Evolutionary conservation across 306 rosid species (phyloP), one percentile per base, ranked within the genome.

Genomic region (Crataegus laevigata): DNA sequence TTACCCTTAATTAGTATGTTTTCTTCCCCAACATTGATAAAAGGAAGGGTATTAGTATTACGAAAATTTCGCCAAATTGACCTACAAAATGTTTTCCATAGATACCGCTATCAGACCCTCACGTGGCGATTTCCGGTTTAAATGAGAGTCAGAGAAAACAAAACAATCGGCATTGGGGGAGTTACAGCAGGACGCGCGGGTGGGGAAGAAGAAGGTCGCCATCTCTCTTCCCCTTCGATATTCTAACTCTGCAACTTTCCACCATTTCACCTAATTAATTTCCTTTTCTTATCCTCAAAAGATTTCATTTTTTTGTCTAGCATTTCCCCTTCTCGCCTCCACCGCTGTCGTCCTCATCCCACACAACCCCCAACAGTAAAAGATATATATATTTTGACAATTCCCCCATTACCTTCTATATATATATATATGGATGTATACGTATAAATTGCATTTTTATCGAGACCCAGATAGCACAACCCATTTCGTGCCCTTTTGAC

Each of bases 141-240:
- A 78, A 51, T 54, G 43, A 32, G 45, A 40, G 43, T 0, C 18
- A 2, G 8, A 26, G n/a, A 71, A 47, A 58, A 58, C 19, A 55
- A 71, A 26, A 28, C 29, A 40, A 51, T 17, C 6, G 11, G 52
- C 72, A 24, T 66, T 79, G 22, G 8, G 63, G 47, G 82, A 43
- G 79, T 80, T 85, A 77, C 71, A 66, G 80, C 71, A 59, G 78
- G 69, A 83, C 73, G 72, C 83, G 77, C 77, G 68, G 84, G 83
- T 83, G 81, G 75, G 92, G 30, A 78, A 79, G 75, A 80, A 78
- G n/a, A n/a, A n/a, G n/a, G 79, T 76, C 81, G 69, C 66, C 72
- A 50, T 80, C 87, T 83, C 77, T 68, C 80, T 40, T 38, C 70
- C 47, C 72, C 21, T 29, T 84, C 71, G 81, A 84, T 88, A 72